Evolutionary conservation across 2,329 filamentous ascomycete genomes (phyloP).

Genomic region (Nemania diffusa): DNA sequence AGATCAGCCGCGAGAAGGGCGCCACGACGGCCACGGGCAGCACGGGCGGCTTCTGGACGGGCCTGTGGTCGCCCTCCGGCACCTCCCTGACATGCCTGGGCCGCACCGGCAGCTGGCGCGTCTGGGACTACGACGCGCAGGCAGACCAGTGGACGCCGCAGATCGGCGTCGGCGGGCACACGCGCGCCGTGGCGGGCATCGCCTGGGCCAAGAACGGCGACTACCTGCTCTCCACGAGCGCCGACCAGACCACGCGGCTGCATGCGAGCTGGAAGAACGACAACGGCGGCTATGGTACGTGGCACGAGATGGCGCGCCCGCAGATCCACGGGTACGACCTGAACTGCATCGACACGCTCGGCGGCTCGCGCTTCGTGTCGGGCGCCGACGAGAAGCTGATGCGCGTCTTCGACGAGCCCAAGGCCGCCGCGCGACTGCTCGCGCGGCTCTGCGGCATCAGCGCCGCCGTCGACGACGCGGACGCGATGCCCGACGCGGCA

Average conservation of each 20-base stretch:
- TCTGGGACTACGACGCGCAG: constrained; percentile 74
- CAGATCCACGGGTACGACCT: constrained; percentile 99
- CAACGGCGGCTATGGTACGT: too few relatives aligned
- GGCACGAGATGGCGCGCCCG: constrained; percentile 95
- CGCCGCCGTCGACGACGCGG: constrained; percentile 42
- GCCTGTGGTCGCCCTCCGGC: constrained; percentile 87
- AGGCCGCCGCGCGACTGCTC: constrained; percentile 80
- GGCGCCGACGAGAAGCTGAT: constrained; percentile 98
- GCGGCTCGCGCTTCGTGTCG: constrained; percentile 82
- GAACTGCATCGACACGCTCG: constrained; percentile 87
- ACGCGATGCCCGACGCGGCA: constrained; percentile 80
- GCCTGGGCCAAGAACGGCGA: constrained; percentile 84
- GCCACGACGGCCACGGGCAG: constrained; percentile 96
- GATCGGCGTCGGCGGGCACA: constrained; percentile 85
- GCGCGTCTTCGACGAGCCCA: constrained; percentile 91
- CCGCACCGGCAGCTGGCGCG: constrained; percentile 91
- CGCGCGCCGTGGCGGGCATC: constrained; percentile 81
- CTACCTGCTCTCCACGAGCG: constrained; percentile 88
- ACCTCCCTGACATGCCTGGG: constrained; percentile 82
- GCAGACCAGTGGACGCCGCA: constrained; percentile 79
- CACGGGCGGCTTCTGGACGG: constrained; percentile 95
- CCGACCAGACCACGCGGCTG: constrained; percentile 91
- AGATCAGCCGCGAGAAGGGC: constrained; percentile 94
- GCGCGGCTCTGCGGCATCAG: constrained; percentile 72
- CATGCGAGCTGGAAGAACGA: constrained; percentile 77